Evolutionary conservation across 2,329 filamentous ascomycete genomes (phyloP).

Genomic region (Fusarium goolgardi): DNA sequence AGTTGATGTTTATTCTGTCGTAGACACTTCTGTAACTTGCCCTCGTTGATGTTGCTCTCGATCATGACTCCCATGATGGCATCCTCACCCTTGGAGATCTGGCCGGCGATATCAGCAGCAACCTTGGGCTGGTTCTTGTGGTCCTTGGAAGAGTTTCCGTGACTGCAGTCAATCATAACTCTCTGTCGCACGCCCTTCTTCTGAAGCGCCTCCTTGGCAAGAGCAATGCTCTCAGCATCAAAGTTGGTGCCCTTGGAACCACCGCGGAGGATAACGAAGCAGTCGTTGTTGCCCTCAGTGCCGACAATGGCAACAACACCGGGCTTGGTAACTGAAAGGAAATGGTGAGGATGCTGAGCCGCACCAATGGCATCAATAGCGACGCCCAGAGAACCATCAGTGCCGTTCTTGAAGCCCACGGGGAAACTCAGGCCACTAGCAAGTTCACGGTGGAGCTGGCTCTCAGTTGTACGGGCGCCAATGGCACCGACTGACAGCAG

Average conservation of each 20-base stretch:
- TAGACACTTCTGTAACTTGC: slow-evolving; percentile 57
- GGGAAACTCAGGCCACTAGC: slow-evolving; percentile 96
- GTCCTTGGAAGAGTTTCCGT: slow-evolving; percentile 95
- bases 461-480: slow-evolving; percentile 96
- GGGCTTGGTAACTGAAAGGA: slow-evolving; percentile 96
- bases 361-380: slow-evolving; percentile 96
- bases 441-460: slow-evolving; percentile 93
- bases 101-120: slow-evolving; percentile 80
- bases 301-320: slow-evolving; percentile 95
- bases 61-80: slow-evolving; percentile 99
- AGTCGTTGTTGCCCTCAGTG: slow-evolving; percentile 94
- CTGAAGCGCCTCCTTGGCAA: slow-evolving; percentile 81
- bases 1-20: slow-evolving; percentile 26
- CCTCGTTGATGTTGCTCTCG: slow-evolving; percentile 96
- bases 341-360: slow-evolving; percentile 92
- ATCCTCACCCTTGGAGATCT: slow-evolving; percentile 85
- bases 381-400: slow-evolving; percentile 88
- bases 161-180: slow-evolving; percentile 98
- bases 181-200: slow-evolving; percentile 79
- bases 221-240: slow-evolving; percentile 83
- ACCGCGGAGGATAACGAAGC: slow-evolving; percentile 94
- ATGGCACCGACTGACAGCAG: slow-evolving; percentile 91
- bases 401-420: slow-evolving; percentile 99
- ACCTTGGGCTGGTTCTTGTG: slow-evolving; percentile 98
- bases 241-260: slow-evolving; percentile 96